Evolutionary conservation across 2,329 filamentous ascomycete species (phyloP), one percentile per base, ranked within the genome.

Genomic region (Fusarium tupiense): DNA sequence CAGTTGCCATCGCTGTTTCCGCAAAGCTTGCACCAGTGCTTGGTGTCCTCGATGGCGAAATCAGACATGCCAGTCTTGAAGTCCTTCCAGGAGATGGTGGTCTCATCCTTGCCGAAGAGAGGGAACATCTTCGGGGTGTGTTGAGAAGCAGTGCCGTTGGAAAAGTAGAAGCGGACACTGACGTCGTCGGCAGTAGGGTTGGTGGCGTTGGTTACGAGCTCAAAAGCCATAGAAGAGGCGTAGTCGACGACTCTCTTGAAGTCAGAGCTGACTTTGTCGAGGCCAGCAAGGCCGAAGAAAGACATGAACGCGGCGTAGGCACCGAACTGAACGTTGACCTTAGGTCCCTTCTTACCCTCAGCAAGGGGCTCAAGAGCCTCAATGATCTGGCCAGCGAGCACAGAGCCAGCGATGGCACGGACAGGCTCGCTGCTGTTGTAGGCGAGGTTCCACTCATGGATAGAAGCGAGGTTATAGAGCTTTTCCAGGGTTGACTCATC

Each of bases 241-340:
- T 98, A 98, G 84, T 95, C 92, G n/a, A 92, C 91, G 19, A 98
- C 85, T 62, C 93, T 93, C 67, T 85, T 91, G 85, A 98, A 97
- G 81, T 93, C 85, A 3, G 83, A 75, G 67, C 86, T 89, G 5
- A 84, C 87, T 19, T 82, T 79, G 11, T 85, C 83, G 64, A 91
- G 85, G 69, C 86, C 81, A 11, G 89, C 84, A 24, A 91, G 85
- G 13, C 89, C 89, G 79, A 92, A 92, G 83, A 91, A 91, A 64
- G 89, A 86, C 79, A 90, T 85, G 82, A 92, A 91, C 64, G 87
- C 86, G 62, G 84, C 89, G 80, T 91, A 91, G 73, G 89, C 88
- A 72, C 90, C 90, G 74, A 91, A 89, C 77, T 91, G 87, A 77
- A 90, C 81, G 73, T 84, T 85, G 73, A 91, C 77, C 61, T 81